phyloP scores from a whole-genome alignment of 2,329 filamentous ascomycete genomes.

The Colletotrichum nymphaeae region DNA sequence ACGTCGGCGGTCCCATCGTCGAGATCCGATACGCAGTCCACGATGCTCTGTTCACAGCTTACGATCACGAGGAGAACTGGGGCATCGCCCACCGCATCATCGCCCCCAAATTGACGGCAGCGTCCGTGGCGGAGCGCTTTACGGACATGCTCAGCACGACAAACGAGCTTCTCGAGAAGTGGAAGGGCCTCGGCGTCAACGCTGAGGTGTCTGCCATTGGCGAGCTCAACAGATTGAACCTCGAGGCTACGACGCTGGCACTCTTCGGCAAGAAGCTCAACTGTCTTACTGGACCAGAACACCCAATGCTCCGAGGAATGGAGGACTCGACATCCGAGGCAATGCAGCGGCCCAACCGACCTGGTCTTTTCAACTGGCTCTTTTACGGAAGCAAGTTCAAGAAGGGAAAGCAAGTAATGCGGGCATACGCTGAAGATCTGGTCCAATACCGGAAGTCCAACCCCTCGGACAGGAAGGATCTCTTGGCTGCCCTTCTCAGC shows the following conservation, averaged over 20 bases:
- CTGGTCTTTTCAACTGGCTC: conserved; percentile 63
- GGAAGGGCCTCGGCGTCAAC: conserved; percentile 52
- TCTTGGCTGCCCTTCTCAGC: conserved; percentile 70
- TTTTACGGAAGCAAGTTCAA: conserved; percentile 65
- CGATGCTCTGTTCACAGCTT: conserved; percentile 65
- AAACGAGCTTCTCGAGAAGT: conserved; percentile 61
- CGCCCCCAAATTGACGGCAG: conserved; percentile 54
- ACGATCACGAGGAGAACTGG: conserved; percentile 60
- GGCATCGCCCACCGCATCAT: conserved; percentile 64
- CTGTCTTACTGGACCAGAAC: conserved; percentile 56
- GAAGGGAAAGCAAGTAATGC: conserved; percentile 63
- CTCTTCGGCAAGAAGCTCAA: conserved; percentile 64
- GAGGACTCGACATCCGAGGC: conserved; percentile 66
- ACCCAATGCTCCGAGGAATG: conserved; percentile 64
- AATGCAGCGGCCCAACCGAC: conserved; percentile 64
- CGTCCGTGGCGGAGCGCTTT: conserved; percentile 50
- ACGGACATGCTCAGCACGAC: conserved; percentile 61
- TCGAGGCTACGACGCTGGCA: conserved; percentile 61
- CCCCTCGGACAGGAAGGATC: conserved; percentile 66
- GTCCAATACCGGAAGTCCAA: conserved; percentile 66
- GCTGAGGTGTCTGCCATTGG: conserved; percentile 57
- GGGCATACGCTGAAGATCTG: conserved; percentile 66
- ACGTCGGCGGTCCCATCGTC: conserved; percentile 62
- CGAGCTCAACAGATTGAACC: conserved; percentile 64
- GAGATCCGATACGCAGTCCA: conserved; percentile 63